These are phyloP conservation scores for Coemansia sp. DNA, from an alignment of 192 early-diverging fungal species.

Conservation along the genomic window DNA sequence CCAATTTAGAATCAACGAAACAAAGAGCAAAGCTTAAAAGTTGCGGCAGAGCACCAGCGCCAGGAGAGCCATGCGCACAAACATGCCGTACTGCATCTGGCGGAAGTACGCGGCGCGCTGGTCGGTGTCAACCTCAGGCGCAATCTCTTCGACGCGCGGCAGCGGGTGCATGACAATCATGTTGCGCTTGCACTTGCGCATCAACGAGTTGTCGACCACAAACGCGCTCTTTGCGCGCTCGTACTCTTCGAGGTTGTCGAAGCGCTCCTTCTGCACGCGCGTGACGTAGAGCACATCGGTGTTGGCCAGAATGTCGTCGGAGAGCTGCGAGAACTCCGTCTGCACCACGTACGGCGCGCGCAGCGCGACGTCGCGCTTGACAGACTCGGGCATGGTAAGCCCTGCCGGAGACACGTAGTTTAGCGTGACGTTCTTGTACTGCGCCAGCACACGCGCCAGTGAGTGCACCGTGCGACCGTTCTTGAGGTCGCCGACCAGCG, in stretches of 20 bases:
- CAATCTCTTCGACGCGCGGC: constrained; percentile 92
- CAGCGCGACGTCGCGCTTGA: constrained; percentile 65
- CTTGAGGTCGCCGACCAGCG: constrained; percentile 95
- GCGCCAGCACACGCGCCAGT: constrained; percentile 81
- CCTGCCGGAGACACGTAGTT: constrained; percentile 86
- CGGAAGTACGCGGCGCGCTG: constrained; percentile 97
- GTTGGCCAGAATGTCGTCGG: constrained; percentile 71
- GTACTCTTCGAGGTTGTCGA: constrained; percentile 74
- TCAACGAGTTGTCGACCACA: constrained; percentile 82
- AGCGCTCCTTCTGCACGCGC: constrained; percentile 95
- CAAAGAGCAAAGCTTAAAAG: constrained; percentile 36
- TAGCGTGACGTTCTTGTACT: constrained; percentile 86
- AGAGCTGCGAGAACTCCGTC: constrained; percentile 68
- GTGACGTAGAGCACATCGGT: constrained; percentile 98
- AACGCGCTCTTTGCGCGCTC: constrained; percentile 71
- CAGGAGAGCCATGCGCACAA: constrained; percentile 96
- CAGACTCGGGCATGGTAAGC: constrained; percentile 83
- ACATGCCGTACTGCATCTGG: constrained; percentile 98
- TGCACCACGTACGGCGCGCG: constrained; percentile 59
- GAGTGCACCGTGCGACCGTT: constrained; percentile 98
- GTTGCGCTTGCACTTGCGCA: constrained; percentile 85
- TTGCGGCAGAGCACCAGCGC: constrained; percentile 69
- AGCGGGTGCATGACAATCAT: constrained; percentile 99
- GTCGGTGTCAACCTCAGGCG: constrained; percentile 97
- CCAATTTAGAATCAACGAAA: no score